phyloP scores from a whole-genome alignment of 1,284 basidiomycete species.

The Fomitopsis betulina region DNA sequence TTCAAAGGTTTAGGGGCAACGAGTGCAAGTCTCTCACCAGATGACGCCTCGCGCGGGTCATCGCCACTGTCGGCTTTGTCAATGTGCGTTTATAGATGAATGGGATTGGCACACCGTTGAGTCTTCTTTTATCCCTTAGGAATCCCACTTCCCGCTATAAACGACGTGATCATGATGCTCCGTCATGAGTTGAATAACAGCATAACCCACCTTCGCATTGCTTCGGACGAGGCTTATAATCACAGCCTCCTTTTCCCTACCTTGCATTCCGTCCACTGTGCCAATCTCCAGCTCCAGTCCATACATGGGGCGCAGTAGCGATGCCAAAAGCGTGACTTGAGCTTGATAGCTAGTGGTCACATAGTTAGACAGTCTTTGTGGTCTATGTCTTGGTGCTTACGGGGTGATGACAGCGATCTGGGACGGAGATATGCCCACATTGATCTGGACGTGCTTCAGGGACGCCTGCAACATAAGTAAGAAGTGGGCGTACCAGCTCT shows the following conservation, averaged over 20 bases:
- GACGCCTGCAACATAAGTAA: not conserved
- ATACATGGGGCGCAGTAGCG: conserved; percentile 62
- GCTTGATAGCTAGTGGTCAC: conserved; percentile 65
- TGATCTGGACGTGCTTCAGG: conserved; percentile 43
- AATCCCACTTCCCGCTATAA: conserved; percentile 84
- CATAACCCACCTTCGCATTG: conserved; percentile 61
- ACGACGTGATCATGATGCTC: conserved; percentile 1
- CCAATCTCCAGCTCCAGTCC: conserved; percentile 82
- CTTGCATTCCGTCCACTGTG: conserved; percentile 92
- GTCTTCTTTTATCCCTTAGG: conserved; percentile 81
- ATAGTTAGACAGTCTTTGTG: not conserved
- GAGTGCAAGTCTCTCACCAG: conserved; percentile 76
- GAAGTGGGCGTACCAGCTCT: conserved; percentile 52
- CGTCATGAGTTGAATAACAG: not conserved
- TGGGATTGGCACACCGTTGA: conserved; percentile 60
- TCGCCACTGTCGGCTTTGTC: conserved; percentile 58
- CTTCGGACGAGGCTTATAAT: conserved; percentile 87
- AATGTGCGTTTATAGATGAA: not conserved
- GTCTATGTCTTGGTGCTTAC: conserved; percentile 29
- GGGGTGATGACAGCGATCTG: conserved; percentile 93
- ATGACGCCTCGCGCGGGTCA: conserved; percentile 91
- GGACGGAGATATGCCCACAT: conserved; percentile 59
- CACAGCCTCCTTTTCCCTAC: conserved; percentile 87
- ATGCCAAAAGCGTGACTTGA: conserved; percentile 79
- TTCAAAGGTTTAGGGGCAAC: not conserved